Evolutionary conservation across 768 basidiomycete genomes (phyloP), one percentile per base, ranked within the genome.

Genomic region (Lentinula aciculospora): DNA sequence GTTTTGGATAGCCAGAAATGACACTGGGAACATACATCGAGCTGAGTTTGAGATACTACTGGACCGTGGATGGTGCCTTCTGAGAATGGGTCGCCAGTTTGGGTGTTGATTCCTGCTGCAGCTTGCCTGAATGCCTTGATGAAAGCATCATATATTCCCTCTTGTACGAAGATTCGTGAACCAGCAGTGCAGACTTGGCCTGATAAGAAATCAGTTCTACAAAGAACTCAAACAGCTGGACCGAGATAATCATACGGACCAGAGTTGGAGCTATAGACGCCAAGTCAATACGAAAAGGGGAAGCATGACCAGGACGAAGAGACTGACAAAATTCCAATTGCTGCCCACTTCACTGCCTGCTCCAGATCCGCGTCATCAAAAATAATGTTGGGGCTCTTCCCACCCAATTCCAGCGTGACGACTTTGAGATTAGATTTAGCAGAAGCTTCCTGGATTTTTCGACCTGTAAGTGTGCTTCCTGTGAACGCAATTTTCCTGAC

Each of bases 331-430:
- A 86, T 77, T 21, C 84, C 85, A 63, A 80, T 75, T 0, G 78
- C 72, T 0, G 81, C 69, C 83, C 83, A 88, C 45, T 76, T 71
- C 31, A 84, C 75, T 7, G 83, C 81, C 60, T 80, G 71, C 17
- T 86, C 80, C 29, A 86, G 62, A 65, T 87, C 77, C 13, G 82
- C 81, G 58, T 83, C 81, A 53, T 86, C 75, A 65, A 85, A 86
- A 58, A 89, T 74, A 63, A 89, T 75, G 58, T 73, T 78, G 31
- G 81, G 81, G 45, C 71, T 78, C 73, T 87, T 86, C n/a, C 85
- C 86, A n/a, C 87, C 88, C 31, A 90, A 77, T 70, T 89, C 87
- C 59, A 89, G 81, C 9, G 85, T 83, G 42, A 86, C 82, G 40
- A 78, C 76, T 72, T 89, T 90, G 59, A 89, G 68, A 69, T 90